A percentile compares a stretch with the other conserved stretches of the same genome.
These are phyloP conservation scores for Pythium dissimile DNA, from an alignment of 352 stramenopile species.

Conservation along the genomic window DNA sequence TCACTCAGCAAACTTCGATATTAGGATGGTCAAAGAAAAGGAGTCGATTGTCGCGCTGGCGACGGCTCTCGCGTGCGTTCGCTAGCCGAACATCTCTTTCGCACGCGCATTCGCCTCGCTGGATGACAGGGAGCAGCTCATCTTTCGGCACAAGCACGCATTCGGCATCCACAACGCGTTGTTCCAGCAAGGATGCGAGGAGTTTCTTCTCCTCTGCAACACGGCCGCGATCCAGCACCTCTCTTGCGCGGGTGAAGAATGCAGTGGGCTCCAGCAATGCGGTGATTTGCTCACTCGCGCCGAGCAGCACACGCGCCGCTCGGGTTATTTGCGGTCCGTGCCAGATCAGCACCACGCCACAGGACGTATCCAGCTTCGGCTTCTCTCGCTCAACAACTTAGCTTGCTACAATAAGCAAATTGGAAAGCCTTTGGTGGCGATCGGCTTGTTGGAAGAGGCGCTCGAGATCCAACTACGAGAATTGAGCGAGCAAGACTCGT, in stretches of 20 bases:
- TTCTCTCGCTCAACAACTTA: constrained; percentile 67
- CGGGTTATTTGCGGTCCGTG: constrained; percentile 36
- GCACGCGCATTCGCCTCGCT: constrained; percentile 25
- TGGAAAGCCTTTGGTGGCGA: constrained; percentile 35
- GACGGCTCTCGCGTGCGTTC: constrained; percentile 32
- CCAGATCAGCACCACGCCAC: constrained; percentile 15
- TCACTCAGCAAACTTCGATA: background rate
- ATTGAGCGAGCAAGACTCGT: background rate
- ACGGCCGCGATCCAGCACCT: constrained; percentile 50
- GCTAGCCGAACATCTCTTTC: constrained; percentile 14
- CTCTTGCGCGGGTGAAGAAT: constrained; percentile 1
- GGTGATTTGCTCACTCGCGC: constrained; percentile 21
- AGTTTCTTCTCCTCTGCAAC: constrained; percentile 64
- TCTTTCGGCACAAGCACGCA: constrained; percentile 47
- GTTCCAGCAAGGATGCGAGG: constrained; percentile 59
- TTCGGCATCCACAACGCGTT: constrained; percentile 33
- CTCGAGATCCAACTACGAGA: constrained; percentile 46
- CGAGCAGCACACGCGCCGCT: constrained; percentile 51
- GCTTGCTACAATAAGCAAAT: constrained; percentile 51
- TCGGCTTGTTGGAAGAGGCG: constrained; percentile 41
- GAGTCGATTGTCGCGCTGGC: constrained; percentile 43
- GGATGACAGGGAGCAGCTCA: constrained; percentile 31
- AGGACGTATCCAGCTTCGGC: constrained; percentile 32
- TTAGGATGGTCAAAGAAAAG: constrained; percentile 26
- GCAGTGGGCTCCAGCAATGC: constrained; percentile 23